Evolutionary conservation across 179 eudicot genomes (phyloP).

Genomic region (Beta macrorhiza): DNA sequence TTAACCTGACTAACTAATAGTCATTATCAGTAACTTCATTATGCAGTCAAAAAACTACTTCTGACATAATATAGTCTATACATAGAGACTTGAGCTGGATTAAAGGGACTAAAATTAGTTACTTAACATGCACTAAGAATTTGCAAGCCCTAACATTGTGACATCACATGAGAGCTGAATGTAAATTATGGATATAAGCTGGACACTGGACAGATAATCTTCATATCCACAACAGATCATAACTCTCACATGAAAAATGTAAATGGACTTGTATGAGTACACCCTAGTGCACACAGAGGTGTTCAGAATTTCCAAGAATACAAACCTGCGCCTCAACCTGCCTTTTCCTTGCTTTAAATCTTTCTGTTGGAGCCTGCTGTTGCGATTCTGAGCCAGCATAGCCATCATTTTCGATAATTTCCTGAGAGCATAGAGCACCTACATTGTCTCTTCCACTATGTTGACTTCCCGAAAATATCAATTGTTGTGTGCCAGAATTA

Average conservation of each 20-base stretch:
- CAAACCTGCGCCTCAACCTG: constrained; percentile 73
- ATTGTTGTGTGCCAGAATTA: constrained; percentile 34
- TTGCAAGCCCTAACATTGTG: neutral
- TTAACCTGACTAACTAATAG: neutral
- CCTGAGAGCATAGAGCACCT: constrained; percentile 38
- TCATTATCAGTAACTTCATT: neutral
- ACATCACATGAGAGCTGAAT: constrained; percentile 3
- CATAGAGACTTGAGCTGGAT: neutral
- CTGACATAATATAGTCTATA: neutral
- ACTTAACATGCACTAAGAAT: neutral
- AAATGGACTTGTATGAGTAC: neutral
- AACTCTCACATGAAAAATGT: neutral
- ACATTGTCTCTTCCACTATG: constrained; percentile 34
- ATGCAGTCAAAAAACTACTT: neutral
- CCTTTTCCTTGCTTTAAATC: constrained; percentile 58
- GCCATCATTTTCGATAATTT: constrained; percentile 37
- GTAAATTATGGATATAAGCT: neutral
- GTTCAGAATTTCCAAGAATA: neutral
- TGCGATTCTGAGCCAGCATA: constrained; percentile 44
- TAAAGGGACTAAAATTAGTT: neutral
- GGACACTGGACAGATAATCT: neutral
- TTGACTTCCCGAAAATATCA: constrained; percentile 31
- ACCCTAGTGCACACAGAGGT: neutral
- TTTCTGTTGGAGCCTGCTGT: constrained; percentile 50
- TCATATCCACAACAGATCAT: neutral